These are phyloP conservation scores for Takashimella koratensis DNA, from an alignment of 1,284 basidiomycete species.

Conservation along the genomic window DNA sequence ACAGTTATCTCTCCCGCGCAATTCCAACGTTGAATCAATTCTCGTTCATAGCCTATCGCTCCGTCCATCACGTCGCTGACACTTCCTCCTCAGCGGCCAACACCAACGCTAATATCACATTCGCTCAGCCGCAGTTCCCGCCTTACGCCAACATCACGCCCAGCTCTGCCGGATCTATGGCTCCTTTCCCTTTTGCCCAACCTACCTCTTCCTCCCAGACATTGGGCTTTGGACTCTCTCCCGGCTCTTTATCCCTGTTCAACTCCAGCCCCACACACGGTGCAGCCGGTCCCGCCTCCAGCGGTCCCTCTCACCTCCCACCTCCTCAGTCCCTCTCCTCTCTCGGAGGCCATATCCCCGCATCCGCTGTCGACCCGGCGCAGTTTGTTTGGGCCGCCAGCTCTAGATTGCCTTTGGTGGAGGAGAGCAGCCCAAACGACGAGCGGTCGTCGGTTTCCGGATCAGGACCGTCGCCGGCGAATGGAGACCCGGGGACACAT, in stretches of 20 bases:
- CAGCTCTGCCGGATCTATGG: not conserved
- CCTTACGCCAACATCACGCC: not conserved
- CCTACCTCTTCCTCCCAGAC: not conserved
- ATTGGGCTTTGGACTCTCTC: not conserved
- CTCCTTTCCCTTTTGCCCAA: not conserved
- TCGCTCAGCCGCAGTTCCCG: not conserved
- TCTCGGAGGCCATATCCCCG: no score
- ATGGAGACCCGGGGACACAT: not conserved
- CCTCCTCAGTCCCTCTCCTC: not conserved
- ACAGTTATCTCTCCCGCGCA: no score
- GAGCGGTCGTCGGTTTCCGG: slow-evolving; percentile 6
- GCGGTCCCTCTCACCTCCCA: not conserved
- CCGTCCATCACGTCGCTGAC: no score
- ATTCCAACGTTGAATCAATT: no score
- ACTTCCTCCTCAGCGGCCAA: not conserved
- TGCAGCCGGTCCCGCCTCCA: not conserved
- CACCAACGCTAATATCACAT: not conserved
- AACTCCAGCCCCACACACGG: not conserved
- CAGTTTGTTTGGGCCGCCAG: slow-evolving; percentile 30
- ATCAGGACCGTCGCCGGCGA: slow-evolving; percentile 5
- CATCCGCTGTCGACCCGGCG: slow-evolving; percentile 19
- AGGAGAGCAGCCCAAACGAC: slow-evolving; percentile 23
- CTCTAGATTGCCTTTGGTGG: slow-evolving; percentile 25
- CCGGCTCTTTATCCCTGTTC: not conserved
- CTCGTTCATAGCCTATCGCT: no score